Evolutionary conservation across 768 basidiomycete genomes (phyloP).

Genomic region (Boletus barrowsii): DNA sequence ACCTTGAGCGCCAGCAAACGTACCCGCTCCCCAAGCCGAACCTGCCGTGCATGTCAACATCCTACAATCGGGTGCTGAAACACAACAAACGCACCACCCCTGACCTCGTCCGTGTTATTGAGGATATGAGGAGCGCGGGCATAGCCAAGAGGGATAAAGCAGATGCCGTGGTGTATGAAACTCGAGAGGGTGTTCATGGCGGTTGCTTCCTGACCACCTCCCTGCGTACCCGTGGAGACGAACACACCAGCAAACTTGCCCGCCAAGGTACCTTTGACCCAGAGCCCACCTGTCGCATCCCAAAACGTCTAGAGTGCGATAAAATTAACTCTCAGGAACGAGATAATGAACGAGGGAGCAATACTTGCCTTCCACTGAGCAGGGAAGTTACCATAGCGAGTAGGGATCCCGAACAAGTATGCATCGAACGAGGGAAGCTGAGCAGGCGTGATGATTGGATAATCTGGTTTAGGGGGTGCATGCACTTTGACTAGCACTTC

Average conservation of each 20-base stretch:
- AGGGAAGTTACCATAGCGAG: slow-evolving; percentile 78
- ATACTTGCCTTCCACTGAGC: slow-evolving; percentile 69
- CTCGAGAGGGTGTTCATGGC: slow-evolving; percentile 51
- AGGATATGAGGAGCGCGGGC: slow-evolving; percentile 42
- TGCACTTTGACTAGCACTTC: slow-evolving; percentile 68
- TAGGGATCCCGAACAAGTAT: slow-evolving; percentile 73
- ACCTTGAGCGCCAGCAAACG: slow-evolving; percentile 47
- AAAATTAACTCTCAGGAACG: slow-evolving; percentile 4
- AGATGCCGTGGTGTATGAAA: slow-evolving; percentile 68
- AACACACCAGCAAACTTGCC: slow-evolving; percentile 79
- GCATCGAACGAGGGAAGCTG: slow-evolving; percentile 63
- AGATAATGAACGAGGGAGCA: background rate
- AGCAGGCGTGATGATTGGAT: slow-evolving; percentile 61
- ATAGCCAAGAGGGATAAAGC: slow-evolving; percentile 74
- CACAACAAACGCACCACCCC: slow-evolving; percentile 47
- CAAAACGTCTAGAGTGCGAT: slow-evolving; percentile 54
- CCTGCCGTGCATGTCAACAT: slow-evolving; percentile 36
- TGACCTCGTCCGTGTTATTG: slow-evolving; percentile 45
- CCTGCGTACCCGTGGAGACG: slow-evolving; percentile 67
- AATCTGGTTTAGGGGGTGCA: slow-evolving; percentile 67
- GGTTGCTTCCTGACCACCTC: slow-evolving; percentile 79
- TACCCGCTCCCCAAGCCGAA: slow-evolving; percentile 77
- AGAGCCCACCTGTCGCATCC: slow-evolving; percentile 70
- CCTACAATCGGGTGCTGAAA: background rate
- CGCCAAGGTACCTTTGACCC: slow-evolving; percentile 53